Evolutionary conservation across 257 asterid species (phyloP).

Genomic region (Cinchona pubescens): DNA sequence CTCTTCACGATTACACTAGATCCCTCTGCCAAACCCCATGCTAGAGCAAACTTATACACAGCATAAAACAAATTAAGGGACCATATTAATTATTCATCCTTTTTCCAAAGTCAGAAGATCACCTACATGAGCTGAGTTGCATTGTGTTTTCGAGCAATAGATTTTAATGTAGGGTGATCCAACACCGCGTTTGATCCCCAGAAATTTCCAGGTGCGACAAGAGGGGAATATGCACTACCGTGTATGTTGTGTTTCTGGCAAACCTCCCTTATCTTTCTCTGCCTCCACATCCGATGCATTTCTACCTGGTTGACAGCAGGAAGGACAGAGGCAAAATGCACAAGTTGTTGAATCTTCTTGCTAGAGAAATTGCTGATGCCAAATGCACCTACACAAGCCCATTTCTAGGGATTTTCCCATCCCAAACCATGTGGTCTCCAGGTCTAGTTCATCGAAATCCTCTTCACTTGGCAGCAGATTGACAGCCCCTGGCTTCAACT

Average conservation of each 20-base stretch:
- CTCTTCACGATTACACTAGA: no score
- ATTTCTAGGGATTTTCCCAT: constrained; percentile 76
- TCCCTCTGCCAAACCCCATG: constrained; percentile 74
- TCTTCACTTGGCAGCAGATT: constrained; percentile 57
- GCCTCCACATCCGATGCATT: constrained; percentile 97
- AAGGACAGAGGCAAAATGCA: constrained; percentile 45
- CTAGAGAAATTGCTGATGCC: no score
- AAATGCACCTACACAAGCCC: no score
- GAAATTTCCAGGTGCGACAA: constrained; percentile 74
- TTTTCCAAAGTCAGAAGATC: background rate
- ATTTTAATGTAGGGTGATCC: constrained; percentile 46
- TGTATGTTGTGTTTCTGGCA: constrained; percentile 59
- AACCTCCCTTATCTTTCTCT: constrained; percentile 46
- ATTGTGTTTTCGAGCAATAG: constrained; percentile 54
- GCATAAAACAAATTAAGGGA: no score
- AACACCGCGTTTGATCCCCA: constrained; percentile 85
- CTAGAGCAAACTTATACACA: constrained; percentile 48
- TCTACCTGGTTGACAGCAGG: constrained; percentile 93
- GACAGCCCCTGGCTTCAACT: constrained; percentile 53
- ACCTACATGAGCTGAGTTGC: constrained; percentile 77
- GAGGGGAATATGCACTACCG: constrained; percentile 75
- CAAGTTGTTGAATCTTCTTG: no score
- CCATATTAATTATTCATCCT: background rate
- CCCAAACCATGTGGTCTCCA: constrained; percentile 63
- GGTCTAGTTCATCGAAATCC: constrained; percentile 53